Evolutionary conservation across 2,329 filamentous ascomycete species (phyloP), one percentile per base, ranked within the genome.

Genomic region (Ophiocordyceps camponoti-leonardi): DNA sequence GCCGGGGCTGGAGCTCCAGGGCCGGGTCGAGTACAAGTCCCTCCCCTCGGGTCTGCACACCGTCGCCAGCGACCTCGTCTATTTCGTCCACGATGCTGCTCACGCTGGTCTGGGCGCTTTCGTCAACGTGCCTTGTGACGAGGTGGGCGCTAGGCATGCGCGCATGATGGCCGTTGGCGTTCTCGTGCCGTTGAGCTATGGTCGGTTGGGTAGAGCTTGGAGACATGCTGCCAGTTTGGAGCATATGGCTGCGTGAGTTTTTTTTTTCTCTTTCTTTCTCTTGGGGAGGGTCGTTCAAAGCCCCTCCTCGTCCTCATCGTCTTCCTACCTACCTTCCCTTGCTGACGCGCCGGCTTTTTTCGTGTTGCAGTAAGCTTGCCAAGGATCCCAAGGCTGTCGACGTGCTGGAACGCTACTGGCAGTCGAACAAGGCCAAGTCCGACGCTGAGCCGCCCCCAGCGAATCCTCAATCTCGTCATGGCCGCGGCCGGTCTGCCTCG

Each of bases 21-120:
- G 86, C 46, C 79, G 83, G 22, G 86, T 95, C 56, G 92, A 98
- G 65, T 98, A 87, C 73, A 96, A 95, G 65, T 93, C 86, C 49
- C 73, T 98, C 42, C 92, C 92, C 2, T 96, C 90, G 0, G 92
- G 92, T 22, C 65, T 95, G 44, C 92, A 98, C 64, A 83, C 86
- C 47, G 86, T 96, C 19, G 71, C 81, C 30, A 79, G 88, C 52
- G 92, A 98, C 62, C 70, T 96, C 44, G 85, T 87, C 56, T 98
- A 96, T 68, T 98, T 96, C 61, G 80, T 94, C 41, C 87, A 96
- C 58, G 81, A 77, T 49, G 68, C 76, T 43, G 71, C 77, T 42
- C 81, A 87, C 65, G 88, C 87, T 6, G 92, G 92, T 26, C 72
- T 96, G 53, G 94, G 87, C 66, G 87, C 88, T 26, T 98, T 95